Percentiles rank a stretch among this genome's conserved stretches.
These are phyloP conservation scores for Beauveria brongniartii DNA, from an alignment of 2,329 filamentous ascomycete species.

Conservation along the genomic window DNA sequence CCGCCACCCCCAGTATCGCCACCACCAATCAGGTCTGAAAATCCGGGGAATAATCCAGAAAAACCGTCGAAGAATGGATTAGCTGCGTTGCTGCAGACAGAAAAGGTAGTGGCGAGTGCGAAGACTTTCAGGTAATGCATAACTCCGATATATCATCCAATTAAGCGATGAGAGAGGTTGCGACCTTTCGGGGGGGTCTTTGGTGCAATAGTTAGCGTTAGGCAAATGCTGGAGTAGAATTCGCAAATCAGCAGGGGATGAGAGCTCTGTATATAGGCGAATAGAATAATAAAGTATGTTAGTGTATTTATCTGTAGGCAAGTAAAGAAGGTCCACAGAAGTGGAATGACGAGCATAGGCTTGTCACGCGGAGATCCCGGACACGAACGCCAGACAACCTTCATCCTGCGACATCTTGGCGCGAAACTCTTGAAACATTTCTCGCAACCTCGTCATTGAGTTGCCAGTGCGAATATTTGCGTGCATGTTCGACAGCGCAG, in stretches of 20 bases:
- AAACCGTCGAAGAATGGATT: no score
- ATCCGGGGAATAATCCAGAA: no score
- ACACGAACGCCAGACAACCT: not conserved
- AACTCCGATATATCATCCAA: not conserved
- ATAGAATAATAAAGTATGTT: not conserved
- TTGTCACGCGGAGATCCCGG: not conserved
- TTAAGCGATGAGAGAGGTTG: not conserved
- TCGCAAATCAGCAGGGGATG: not conserved
- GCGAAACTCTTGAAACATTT: not conserved
- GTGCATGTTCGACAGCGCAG: not conserved
- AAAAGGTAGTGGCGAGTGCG: no score
- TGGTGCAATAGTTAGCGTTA: not conserved
- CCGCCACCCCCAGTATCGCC: not conserved
- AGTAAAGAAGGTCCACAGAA: not conserved
- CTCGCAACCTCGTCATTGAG: not conserved
- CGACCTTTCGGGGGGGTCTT: not conserved
- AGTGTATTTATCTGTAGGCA: not conserved
- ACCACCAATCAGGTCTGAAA: not conserved
- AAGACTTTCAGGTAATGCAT: not conserved
- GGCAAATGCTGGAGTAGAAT: not conserved
- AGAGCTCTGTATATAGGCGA: not conserved
- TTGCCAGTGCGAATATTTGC: not conserved
- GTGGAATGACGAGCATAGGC: not conserved
- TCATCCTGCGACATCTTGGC: not conserved
- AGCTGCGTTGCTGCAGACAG: no score